phyloP scores from a whole-genome alignment of 495 filamentous ascomycete genomes.

The Beverwykella pulmonaria region DNA sequence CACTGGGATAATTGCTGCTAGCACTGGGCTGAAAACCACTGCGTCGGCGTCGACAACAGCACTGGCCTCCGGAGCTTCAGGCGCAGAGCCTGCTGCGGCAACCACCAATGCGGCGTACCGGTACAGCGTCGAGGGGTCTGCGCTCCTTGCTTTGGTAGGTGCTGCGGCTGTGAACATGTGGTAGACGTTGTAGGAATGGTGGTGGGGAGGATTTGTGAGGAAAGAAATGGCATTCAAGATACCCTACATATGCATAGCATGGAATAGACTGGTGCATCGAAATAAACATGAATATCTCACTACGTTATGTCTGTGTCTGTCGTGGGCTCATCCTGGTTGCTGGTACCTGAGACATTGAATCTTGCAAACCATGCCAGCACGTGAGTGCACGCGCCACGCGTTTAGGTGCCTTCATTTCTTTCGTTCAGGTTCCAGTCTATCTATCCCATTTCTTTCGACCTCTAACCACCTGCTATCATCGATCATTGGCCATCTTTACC shows the following conservation, averaged over 20 bases:
- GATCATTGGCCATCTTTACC: too few relatives aligned
- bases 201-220: background rate
- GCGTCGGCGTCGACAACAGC: background rate
- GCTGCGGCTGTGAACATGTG: constrained; percentile 10
- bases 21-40: background rate
- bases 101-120: constrained; percentile 5
- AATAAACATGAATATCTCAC: too few relatives aligned
- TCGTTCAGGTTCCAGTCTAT: too few relatives aligned
- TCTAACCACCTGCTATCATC: too few relatives aligned
- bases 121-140: constrained; percentile 14
- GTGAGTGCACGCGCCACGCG: too few relatives aligned
- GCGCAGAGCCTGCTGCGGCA: background rate
- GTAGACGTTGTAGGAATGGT: background rate
- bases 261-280: background rate
- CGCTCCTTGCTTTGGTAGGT: constrained; percentile 12
- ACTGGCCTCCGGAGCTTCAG: background rate
- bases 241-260: background rate
- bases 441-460: too few relatives aligned
- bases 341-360: too few relatives aligned
- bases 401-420: too few relatives aligned
- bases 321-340: too few relatives aligned
- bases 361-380: too few relatives aligned
- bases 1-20: background rate
- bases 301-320: too few relatives aligned
- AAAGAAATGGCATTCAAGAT: background rate